A percentile compares a stretch with the other conserved stretches of the same genome.
Conservation (phyloP, 352 stramenopile species). For the Globisporangium radiosum region DNA sequence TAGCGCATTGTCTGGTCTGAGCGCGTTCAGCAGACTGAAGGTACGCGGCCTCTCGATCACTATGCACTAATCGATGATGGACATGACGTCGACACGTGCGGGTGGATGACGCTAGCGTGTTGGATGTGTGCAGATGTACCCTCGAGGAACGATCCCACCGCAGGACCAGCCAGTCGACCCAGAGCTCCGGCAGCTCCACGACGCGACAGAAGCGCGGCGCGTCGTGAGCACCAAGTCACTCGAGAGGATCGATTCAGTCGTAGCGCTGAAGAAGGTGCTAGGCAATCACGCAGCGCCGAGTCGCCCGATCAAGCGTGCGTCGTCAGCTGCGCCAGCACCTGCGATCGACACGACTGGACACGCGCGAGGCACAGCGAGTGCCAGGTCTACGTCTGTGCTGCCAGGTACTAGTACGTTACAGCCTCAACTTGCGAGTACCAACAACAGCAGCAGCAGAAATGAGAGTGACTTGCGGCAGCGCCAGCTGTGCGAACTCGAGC, state of each 20-base stretch:
- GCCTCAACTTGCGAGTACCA: background rate
- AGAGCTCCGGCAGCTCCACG: constrained; percentile 47
- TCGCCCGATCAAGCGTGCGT: background rate
- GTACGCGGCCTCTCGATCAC: too few species aligned
- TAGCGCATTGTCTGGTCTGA: background rate
- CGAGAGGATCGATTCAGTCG: background rate
- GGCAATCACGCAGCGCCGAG: background rate
- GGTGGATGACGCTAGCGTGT: too few species aligned
- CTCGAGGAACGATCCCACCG: constrained; percentile 35
- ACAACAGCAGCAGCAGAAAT: constrained; percentile 15
- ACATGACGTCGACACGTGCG: too few species aligned
- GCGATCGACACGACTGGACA: background rate
- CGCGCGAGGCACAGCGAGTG: background rate
- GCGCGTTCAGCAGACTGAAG: background rate
- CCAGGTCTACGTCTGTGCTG: constrained; percentile 2
- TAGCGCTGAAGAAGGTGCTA: too few species aligned
- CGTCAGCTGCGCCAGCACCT: background rate
- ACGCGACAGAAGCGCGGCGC: constrained; percentile 25
- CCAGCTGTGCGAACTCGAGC: constrained; percentile 55
- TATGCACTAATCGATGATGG: too few species aligned
- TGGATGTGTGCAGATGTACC: constrained; percentile 20
- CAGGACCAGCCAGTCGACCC: constrained; percentile 38
- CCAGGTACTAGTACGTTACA: background rate
- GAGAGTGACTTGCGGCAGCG: constrained; percentile 30
- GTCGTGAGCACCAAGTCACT: constrained; percentile 5